Base-by-base conservation (phyloP, 2,329 filamentous ascomycete genomes). In the Botrytis tulipae region DNA sequence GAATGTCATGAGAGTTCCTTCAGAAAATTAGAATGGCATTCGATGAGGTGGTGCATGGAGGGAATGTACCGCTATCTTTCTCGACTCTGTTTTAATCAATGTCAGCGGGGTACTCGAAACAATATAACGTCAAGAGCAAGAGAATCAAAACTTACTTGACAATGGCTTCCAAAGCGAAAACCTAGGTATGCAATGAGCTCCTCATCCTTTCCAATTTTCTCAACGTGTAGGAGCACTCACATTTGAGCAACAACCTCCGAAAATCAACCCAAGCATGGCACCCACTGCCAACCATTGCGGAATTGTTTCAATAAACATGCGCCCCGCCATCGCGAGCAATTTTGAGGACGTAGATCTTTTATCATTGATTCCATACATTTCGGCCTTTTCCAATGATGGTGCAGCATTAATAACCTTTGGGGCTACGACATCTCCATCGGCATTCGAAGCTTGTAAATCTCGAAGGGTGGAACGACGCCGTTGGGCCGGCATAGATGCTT, bases 141-240 rank as follows among this genome's bases (percentile, higher is more conserved):
- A 29, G 48, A 63, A 73, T 68, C 44, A 70, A 35, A 60, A 84
- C 91, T 88, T 85, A 96, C 93, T 96, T 97, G 81, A 99, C 90
- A 79, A 98, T 97, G 65, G 93, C 93, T 83, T 99, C 96, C 73
- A 99, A 87, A 59, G 95, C 94, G 83, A 97, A 98, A n/a, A 98
- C 94, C 91, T 97, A 81, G 78, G 80, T 78, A 25, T 46, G 4
- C 25, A 14, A 77, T 80, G 77, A 79, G 78, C 76, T 67, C 76
- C 73, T 74, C 65, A 73, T 75, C 60, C 29, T 51, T 9, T 35
- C 22, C n/a, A 29, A 61, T n/a, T 4, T 40, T 22, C 20, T 40
- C 3, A 69, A 61, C 51, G 32, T 51, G 40, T 60, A 40, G 35
- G 51, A 66, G 71, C 70, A 83, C 90, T 83, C 85, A 95, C 95